These are phyloP conservation scores for Cyclotella choctawhatcheeana DNA, from an alignment of 108 stramenopile genomes.

Conservation along the genomic window DNA sequence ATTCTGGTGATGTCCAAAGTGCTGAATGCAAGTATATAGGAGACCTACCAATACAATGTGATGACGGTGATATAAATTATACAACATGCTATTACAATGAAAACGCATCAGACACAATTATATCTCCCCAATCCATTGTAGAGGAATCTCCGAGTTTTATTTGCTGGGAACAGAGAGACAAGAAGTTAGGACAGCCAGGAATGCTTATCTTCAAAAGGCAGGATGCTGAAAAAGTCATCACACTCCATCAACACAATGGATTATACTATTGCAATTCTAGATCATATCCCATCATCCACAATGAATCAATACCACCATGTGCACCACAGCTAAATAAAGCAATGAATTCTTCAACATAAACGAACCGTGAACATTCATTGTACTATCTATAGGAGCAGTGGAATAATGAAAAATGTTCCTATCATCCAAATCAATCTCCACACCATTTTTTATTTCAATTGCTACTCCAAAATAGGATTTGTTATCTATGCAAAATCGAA, in stretches of 20 bases:
- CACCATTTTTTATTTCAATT: background rate
- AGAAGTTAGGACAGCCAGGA: too few relatives aligned
- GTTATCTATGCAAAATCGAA: background rate
- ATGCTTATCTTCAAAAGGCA: too few relatives aligned
- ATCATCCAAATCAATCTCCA: background rate
- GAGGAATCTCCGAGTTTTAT: too few relatives aligned
- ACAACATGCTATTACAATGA: too few relatives aligned
- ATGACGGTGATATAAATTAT: too few relatives aligned
- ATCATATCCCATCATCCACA: background rate
- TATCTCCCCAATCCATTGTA: too few relatives aligned
- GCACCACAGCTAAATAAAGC: background rate
- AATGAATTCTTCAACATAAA: background rate
- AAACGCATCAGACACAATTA: too few relatives aligned
- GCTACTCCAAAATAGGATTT: background rate
- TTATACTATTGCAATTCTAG: constrained; percentile 7
- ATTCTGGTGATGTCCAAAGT: too few relatives aligned
- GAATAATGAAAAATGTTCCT: background rate
- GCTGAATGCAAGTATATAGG: too few relatives aligned
- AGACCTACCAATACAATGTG: too few relatives aligned
- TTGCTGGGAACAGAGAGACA: too few relatives aligned
- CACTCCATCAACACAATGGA: constrained; percentile 12
- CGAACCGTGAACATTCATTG: background rate
- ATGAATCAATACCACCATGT: background rate
- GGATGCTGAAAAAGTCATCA: background rate
- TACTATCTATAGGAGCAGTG: background rate